These are phyloP conservation scores for Ascochyta viciae-villosae DNA, from an alignment of 2,329 filamentous ascomycete species.

Conservation along the genomic window DNA sequence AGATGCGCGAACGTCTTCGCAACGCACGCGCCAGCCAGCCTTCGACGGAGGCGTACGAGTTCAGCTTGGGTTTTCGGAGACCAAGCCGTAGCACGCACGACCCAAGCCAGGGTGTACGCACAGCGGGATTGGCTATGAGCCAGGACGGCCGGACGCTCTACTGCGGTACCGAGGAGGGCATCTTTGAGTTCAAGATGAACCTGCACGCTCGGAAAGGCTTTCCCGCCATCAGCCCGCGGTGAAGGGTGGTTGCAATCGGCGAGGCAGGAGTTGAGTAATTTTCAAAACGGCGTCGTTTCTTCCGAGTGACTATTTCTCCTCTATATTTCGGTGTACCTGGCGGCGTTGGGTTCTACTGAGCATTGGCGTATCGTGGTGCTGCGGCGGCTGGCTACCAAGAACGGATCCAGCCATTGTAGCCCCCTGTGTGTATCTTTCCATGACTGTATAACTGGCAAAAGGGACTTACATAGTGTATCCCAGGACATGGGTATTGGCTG, in stretches of 20 bases:
- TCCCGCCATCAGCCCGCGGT: slow-evolving; percentile 50
- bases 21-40: slow-evolving; percentile 39
- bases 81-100: slow-evolving; percentile 36
- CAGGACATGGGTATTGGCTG: background rate
- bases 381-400: background rate
- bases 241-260: slow-evolving; percentile 4
- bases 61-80: slow-evolving; percentile 34
- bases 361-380: slow-evolving; percentile 4
- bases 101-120: slow-evolving; percentile 51
- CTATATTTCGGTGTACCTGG: background rate
- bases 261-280: background rate
- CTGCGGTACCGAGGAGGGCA: slow-evolving; percentile 68
- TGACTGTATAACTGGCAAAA: slow-evolving; percentile 1
- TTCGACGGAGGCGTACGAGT: slow-evolving; percentile 33
- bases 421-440: background rate
- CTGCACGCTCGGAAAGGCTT: slow-evolving; percentile 64
- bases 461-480: slow-evolving; percentile 1
- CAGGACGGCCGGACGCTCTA: slow-evolving; percentile 56
- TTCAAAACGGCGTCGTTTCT: slow-evolving; percentile 2
- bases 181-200: slow-evolving; percentile 77
- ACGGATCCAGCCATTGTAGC: too few species aligned
- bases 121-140: slow-evolving; percentile 58
- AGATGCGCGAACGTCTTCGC: slow-evolving; percentile 47
- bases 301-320: background rate
- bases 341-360: slow-evolving; percentile 6